Evolutionary conservation across 805 yeast species (phyloP), one percentile per base, ranked within the genome.

Genomic region (Scheffersomyces spartinae): DNA sequence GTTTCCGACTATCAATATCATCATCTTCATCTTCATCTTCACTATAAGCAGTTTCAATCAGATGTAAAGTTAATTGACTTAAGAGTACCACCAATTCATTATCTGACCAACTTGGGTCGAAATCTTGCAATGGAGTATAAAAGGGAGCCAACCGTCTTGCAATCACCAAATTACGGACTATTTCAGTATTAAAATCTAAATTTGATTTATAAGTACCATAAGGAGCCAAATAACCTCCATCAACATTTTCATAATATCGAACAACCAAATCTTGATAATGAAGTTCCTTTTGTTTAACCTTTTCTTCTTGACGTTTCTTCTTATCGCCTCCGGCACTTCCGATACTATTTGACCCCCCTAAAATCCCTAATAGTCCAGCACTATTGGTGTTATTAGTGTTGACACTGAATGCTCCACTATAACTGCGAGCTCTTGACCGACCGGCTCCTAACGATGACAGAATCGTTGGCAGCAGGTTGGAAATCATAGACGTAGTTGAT

Each of bases 141-240:
- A 91, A 88, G 2, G 98, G 97, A 0, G 96, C 85, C 20, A 88
- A 42, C 38, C 64, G 68, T 25, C 98, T 65, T 16, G 70, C 69
- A 11, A 74, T 57, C 13, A 88, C 79, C 20, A 80, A 56, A 10
- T 57, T 66, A 27, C 81, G 66, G n/a, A 91, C 96, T 3, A 78
- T 59, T 9, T 68, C 68, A 9, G 80, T 68, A 40, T 78, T 69
- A 53, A 72, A 88, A 47, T 82, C 94, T 28, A 78, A 48, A 38
- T 74, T 76, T 24, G 79, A 74, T 35, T 74, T 70, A 51, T 88
- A 88, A 17, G 81, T 80, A 2, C 96, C 96, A 51, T 70, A 82
- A 0, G 97, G 95, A 1, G 94, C 95, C 35, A 88, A 53, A 45
- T 58, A 85, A 2, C 98, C 98, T 11, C 98, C 98, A 52, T 91